Evolutionary conservation across 768 basidiomycete genomes (phyloP).

Genomic region (Saitozyma podzolica): DNA sequence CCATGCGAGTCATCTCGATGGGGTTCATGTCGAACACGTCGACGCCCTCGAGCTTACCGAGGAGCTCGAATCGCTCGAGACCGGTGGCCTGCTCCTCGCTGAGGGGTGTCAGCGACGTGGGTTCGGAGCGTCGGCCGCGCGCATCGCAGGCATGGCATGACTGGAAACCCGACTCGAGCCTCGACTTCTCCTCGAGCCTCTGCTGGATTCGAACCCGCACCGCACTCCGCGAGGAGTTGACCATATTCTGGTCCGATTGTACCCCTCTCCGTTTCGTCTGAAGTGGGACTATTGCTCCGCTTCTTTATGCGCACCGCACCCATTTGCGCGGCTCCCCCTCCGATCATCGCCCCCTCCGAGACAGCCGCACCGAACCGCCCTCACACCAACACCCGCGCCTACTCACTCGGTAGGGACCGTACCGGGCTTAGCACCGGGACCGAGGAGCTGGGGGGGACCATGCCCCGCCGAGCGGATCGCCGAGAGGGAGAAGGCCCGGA

Average conservation of each 20-base stretch:
- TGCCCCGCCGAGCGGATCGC: conserved; percentile 28
- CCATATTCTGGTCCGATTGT: no score
- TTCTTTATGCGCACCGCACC: no score
- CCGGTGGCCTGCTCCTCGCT: conserved; percentile 85
- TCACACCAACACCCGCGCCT: background rate
- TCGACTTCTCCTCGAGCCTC: no score
- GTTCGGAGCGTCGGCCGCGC: no score
- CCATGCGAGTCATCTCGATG: conserved; percentile 78
- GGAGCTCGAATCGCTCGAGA: conserved; percentile 89
- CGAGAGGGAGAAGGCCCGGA: conserved; percentile 39
- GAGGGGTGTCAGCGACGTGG: background rate
- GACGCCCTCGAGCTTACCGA: conserved; percentile 83
- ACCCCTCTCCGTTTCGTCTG: no score
- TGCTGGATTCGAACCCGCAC: no score
- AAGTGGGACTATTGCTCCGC: no score
- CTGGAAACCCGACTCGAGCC: no score
- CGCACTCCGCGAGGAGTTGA: no score
- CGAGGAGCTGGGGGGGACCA: conserved; percentile 47
- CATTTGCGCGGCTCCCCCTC: no score
- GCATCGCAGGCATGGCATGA: no score
- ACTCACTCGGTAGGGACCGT: conserved; percentile 51
- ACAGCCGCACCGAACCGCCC: background rate
- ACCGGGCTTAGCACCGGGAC: conserved; percentile 49
- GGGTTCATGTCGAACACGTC: conserved; percentile 87
- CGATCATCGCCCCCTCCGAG: background rate